Conservation (phyloP, 441 rosid genomes). For the Populus hybrid region DNA sequence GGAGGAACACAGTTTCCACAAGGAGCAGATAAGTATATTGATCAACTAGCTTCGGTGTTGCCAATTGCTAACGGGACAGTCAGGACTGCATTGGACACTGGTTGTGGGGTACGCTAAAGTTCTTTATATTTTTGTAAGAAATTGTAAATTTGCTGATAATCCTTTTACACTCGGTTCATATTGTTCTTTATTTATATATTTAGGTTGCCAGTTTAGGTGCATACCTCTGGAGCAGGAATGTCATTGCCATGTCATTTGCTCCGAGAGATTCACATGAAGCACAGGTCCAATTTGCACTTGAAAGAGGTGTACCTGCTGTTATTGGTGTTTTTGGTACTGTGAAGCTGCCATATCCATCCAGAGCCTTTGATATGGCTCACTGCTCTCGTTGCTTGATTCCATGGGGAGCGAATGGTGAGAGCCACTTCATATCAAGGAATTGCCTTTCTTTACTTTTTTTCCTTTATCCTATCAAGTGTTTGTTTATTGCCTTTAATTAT, state of each 20-base stretch:
- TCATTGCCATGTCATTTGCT: constrained; percentile 93
- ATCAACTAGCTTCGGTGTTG: constrained; percentile 85
- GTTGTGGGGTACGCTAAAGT: constrained; percentile 79
- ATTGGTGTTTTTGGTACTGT: constrained; percentile 95
- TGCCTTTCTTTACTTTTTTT: background rate
- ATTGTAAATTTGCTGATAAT: background rate
- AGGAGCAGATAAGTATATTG: constrained; percentile 93
- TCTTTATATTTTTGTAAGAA: background rate
- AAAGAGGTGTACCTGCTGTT: constrained; percentile 98
- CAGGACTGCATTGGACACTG: constrained; percentile 96
- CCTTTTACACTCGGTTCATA: background rate
- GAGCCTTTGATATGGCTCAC: constrained; percentile 96
- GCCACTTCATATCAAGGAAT: constrained; percentile 2
- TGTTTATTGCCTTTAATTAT: constrained; percentile 12
- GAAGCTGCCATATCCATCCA: constrained; percentile 83
- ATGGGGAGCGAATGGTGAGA: constrained; percentile 90
- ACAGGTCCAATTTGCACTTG: constrained; percentile 96
- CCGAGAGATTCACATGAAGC: constrained; percentile 99
- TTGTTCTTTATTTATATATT: background rate
- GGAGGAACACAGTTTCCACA: constrained; percentile 99
- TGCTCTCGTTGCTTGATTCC: constrained; percentile 98
- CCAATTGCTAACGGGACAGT: constrained; percentile 86
- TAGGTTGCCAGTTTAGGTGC: constrained; percentile 99
- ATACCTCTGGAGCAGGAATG: constrained; percentile 94
- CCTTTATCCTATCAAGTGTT: background rate